phyloP scores from a whole-genome alignment of 495 filamentous ascomycete genomes.

The Podospora pseudocomata region DNA sequence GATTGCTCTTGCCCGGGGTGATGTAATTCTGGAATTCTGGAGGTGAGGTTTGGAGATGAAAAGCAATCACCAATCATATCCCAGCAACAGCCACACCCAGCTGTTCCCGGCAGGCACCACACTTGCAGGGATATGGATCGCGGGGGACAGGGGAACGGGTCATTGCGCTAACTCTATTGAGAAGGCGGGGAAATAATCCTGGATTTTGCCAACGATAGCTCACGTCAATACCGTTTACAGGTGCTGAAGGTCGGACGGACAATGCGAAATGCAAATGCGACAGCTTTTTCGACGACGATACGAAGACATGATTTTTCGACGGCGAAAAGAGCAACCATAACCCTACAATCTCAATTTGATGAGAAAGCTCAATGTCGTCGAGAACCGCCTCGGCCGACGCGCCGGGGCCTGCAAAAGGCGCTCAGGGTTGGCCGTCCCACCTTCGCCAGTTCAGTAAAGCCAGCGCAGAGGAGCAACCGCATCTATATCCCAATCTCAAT shows the following conservation, averaged over 20 bases:
- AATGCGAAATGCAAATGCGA: not conserved
- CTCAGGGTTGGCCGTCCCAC: constrained; percentile 41
- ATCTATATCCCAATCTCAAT: constrained; percentile 10
- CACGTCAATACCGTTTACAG: constrained; percentile 19
- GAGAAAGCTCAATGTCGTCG: constrained; percentile 29
- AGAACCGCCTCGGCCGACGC: constrained; percentile 40
- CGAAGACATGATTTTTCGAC: not conserved
- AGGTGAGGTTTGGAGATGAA: not conserved
- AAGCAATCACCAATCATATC: not conserved
- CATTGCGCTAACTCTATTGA: not conserved
- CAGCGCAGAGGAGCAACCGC: constrained; percentile 25
- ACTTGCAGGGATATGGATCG: not conserved
- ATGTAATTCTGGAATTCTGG: not conserved
- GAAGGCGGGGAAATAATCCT: not conserved
- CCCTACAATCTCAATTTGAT: not conserved
- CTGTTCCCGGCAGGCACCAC: not conserved
- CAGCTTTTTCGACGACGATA: not conserved
- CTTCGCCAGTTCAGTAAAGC: constrained; percentile 44
- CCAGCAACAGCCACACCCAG: not conserved
- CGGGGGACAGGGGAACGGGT: not conserved
- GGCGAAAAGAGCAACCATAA: not conserved
- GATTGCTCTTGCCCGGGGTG: not conserved
- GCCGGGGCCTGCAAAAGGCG: constrained; percentile 31
- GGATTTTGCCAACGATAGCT: constrained; percentile 5
- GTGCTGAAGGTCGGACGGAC: not conserved